Evolutionary conservation across 148 eudicot genomes (phyloP).

Genomic region (Vaccinium myrtillus): DNA sequence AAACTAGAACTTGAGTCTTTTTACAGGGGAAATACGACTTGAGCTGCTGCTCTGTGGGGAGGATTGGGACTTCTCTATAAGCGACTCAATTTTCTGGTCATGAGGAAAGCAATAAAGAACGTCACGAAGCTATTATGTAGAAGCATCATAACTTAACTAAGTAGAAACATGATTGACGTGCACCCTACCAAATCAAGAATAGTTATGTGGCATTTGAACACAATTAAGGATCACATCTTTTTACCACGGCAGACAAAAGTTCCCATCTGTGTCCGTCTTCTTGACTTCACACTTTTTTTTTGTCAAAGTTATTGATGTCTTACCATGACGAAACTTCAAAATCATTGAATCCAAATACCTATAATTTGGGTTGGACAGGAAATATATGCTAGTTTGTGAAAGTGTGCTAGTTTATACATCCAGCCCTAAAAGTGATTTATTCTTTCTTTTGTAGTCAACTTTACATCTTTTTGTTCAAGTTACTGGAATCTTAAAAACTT

Average conservation of each 20-base stretch:
- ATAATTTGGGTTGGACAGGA: neutral
- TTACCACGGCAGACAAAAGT: neutral
- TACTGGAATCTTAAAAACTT: neutral
- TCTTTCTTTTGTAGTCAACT: neutral
- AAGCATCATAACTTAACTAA: neutral
- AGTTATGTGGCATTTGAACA: neutral
- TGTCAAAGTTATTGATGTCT: neutral
- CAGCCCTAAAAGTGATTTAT: neutral
- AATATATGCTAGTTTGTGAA: neutral
- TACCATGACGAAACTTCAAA: neutral
- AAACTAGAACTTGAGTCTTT: neutral
- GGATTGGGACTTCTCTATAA: constrained; percentile 49
- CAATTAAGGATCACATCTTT: neutral
- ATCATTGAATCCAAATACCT: neutral
- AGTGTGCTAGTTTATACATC: neutral
- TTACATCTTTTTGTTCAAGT: neutral
- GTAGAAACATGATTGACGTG: neutral
- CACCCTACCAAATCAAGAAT: neutral
- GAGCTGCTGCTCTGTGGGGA: constrained; percentile 19
- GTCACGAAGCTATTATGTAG: neutral
- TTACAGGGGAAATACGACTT: neutral
- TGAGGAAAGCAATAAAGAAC: neutral
- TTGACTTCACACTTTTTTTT: neutral
- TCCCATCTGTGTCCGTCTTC: neutral
- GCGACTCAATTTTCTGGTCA: constrained; percentile 73